These are phyloP conservation scores for Xylariaceae sp. DNA, from an alignment of 2,329 filamentous ascomycete genomes.

Conservation along the genomic window DNA sequence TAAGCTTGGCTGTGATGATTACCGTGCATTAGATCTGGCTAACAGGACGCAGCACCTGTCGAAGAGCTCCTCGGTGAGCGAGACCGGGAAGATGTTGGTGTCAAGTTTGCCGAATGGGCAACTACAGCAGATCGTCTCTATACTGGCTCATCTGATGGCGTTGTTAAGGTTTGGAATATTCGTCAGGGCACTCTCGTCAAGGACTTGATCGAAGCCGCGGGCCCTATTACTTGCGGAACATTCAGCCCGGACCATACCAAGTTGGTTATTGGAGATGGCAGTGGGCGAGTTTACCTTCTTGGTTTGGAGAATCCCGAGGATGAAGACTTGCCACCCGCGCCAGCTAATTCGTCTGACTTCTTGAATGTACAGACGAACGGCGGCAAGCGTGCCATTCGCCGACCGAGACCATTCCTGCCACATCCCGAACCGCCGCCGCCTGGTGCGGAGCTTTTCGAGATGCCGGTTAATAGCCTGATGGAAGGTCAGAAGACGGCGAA, in stretches of 20 bases:
- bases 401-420: slow-evolving; percentile 44
- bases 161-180: slow-evolving; percentile 59
- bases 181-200: slow-evolving; percentile 45
- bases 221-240: slow-evolving; percentile 52
- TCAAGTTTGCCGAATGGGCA: slow-evolving; percentile 61
- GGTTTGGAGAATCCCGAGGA: slow-evolving; percentile 43
- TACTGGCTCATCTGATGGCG: slow-evolving; percentile 58
- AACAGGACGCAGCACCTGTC: slow-evolving; percentile 25
- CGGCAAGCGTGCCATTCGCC: slow-evolving; percentile 35
- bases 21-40: neutral
- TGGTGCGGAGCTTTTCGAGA: slow-evolving; percentile 11
- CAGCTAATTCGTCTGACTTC: slow-evolving; percentile 27
- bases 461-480: slow-evolving; percentile 20
- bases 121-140: slow-evolving; percentile 53
- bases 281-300: slow-evolving; percentile 53
- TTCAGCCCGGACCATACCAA: slow-evolving; percentile 54
- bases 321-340: slow-evolving; percentile 27
- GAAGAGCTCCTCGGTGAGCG: slow-evolving; percentile 40
- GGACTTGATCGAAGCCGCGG: slow-evolving; percentile 49
- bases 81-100: slow-evolving; percentile 54
- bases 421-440: slow-evolving; percentile 48
- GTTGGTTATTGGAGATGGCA: slow-evolving; percentile 56
- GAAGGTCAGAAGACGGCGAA: slow-evolving; percentile 29
- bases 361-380: slow-evolving; percentile 34
- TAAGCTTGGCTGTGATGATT: slow-evolving; percentile 35